Base-by-base conservation (phyloP, 2,329 filamentous ascomycete species). In the Colletotrichum sp. region DNA sequence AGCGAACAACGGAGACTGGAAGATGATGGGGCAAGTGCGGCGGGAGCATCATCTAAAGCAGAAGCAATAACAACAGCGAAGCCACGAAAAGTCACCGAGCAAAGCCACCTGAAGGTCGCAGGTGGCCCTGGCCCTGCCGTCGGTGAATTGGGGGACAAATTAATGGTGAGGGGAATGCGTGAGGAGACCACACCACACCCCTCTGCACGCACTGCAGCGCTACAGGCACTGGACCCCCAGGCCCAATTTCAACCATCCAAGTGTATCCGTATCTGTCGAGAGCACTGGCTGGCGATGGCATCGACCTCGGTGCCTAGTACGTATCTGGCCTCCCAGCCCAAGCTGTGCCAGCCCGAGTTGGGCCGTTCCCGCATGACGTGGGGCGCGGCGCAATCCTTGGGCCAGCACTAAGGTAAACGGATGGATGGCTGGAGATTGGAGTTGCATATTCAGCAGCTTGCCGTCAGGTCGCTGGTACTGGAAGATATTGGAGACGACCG, bases 41-140 rank as follows among this genome's bases (percentile, higher is more conserved):
- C 43, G 63, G 18, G 54, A 36, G 33, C 59, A 27, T 8, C 62
- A 51, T 51, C 43, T 21, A 51, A 38, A 51, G 29, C 24, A 18
- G 33, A 33, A 62, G 15, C 34, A 62, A 24, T 9, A 15, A 38
- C 29, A 13, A 18, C 61, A 24, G 38, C 27, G 43, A 70, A 66
- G 38, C 61, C 55, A 66, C 33, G 61, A 54, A 24, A 43, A 62
- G 55, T 65, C 33, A 65, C 38, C 29, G 43, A 38, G 67, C 63
- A 67, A 74, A 47, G 62, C 72, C 68, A 74, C 72, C 72, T 72
- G 72, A 72, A 74, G 43, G 66, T 66, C 68, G 67, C 71, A 73
- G 67, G 21, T 61, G 27, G 62, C 67, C 71, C 61, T 47, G 71
- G 67, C 55, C 61, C 31, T 70, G 67, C 27, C 29, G 70, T 62